These are phyloP conservation scores for Fusarium sp. DNA, from an alignment of 2,329 filamentous ascomycete species.

Conservation along the genomic window DNA sequence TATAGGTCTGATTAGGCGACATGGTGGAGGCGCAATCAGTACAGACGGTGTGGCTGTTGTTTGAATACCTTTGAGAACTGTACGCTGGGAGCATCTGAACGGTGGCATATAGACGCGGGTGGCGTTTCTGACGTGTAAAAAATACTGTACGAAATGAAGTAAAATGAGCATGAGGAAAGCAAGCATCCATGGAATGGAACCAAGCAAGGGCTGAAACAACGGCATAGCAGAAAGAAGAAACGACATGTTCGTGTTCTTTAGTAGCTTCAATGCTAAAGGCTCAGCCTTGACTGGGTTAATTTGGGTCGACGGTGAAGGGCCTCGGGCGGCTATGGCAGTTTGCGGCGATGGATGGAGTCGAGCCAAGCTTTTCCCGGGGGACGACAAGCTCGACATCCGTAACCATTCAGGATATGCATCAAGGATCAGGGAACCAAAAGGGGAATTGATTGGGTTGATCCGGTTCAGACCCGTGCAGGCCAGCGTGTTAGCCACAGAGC, in stretches of 20 bases:
- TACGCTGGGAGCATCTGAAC: slow-evolving; percentile 14
- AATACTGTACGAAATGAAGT: slow-evolving; percentile 25
- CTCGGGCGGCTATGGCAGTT: slow-evolving; percentile 27
- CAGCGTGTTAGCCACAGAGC: neutral
- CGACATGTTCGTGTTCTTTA: slow-evolving; percentile 20
- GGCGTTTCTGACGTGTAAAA: slow-evolving; percentile 29
- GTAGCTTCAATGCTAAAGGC: slow-evolving; percentile 14
- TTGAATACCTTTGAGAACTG: slow-evolving; percentile 7
- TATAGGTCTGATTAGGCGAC: slow-evolving; percentile 3
- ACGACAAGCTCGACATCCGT: slow-evolving; percentile 6
- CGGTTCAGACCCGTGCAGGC: slow-evolving; percentile 27
- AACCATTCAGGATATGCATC: slow-evolving; percentile 4
- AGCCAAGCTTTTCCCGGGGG: slow-evolving; percentile 29
- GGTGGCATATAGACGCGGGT: slow-evolving; percentile 33
- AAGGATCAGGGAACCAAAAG: slow-evolving; percentile 10
- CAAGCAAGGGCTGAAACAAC: slow-evolving; percentile 1
- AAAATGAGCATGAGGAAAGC: slow-evolving; percentile 1
- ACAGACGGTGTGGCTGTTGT: slow-evolving; percentile 7
- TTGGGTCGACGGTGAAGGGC: slow-evolving; percentile 7
- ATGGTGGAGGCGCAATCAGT: neutral
- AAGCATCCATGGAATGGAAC: neutral
- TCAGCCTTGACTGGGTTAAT: slow-evolving; percentile 19
- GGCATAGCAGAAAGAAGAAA: slow-evolving; percentile 18
- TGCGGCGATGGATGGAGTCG: slow-evolving; percentile 9
- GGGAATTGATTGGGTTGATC: slow-evolving; percentile 34